Base-by-base conservation (phyloP, 139 green algal genomes). In the Coelastrella sp. region DNA sequence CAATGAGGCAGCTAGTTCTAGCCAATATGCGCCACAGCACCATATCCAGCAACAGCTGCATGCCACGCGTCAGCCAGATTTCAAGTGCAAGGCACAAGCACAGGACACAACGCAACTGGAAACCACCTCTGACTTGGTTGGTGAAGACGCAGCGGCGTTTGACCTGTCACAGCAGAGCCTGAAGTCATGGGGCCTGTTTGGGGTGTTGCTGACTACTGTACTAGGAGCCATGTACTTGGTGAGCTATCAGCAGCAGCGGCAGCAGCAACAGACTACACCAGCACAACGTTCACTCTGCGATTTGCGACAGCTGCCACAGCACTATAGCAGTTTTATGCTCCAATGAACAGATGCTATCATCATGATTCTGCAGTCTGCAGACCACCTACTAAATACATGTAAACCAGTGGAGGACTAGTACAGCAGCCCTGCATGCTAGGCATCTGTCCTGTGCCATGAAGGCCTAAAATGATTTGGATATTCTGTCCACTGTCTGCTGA, bases 111-210 rank as follows among this genome's bases (percentile, higher is more conserved):
- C 7, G 19, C 68, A 90, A 15, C 22, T 83, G 68, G 57, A 84
- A n/a, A 79, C 90, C 60, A 76, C 78, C 14, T 20, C 87, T 81
- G 73, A 89, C 22, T 89, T 95, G 0, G 92, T 97, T 1, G 98
- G 98, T 15, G 98, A 99, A 91, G 98, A 99, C 89, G 95, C 98
- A 15, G 98, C 96, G 0, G 91, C 92, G 0, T 99, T 99, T 89
- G 87, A 94, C 27, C n/a, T 95, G 6, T 68, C 82, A 4, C 57
- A 96, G 61, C 97, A 99, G 87, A 98, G 80, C 73, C 68, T 94
- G 6, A 88, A 89, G 15, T 96, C 95, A 5, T 99, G 98, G 98
- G 93, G 58, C 0, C 12, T 96, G 0, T 99, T 99, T 90, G 92
- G 91, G 4, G 94, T 65, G 15, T 84, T 99, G 80, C 93, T 99